These are phyloP conservation scores for Epichloe bromicola DNA, from an alignment of 2,329 filamentous ascomycete species.

Conservation along the genomic window DNA sequence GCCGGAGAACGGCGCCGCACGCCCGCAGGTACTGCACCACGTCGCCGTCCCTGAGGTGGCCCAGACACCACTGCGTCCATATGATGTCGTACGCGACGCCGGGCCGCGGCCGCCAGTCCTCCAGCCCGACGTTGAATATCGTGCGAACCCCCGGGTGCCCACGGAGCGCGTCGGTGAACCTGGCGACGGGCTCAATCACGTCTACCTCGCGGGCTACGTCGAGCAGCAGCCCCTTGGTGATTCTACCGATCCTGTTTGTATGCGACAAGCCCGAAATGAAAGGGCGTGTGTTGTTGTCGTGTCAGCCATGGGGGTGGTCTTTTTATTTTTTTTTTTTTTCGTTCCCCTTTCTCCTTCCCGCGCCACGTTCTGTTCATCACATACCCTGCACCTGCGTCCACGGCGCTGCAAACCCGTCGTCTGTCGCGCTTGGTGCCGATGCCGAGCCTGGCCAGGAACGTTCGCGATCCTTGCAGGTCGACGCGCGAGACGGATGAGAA, in stretches of 20 bases:
- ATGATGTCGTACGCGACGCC: constrained; percentile 58
- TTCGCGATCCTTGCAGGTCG: constrained; percentile 56
- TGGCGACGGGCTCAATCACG: constrained; percentile 70
- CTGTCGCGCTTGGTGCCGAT: constrained; percentile 23
- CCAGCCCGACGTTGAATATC: constrained; percentile 60
- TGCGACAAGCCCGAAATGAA: neutral
- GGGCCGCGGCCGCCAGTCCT: constrained; percentile 47
- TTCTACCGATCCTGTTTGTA: constrained; percentile 55
- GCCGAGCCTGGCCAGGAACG: constrained; percentile 55
- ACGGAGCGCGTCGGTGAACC: constrained; percentile 57
- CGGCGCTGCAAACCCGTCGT: constrained; percentile 14
- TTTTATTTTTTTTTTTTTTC: no score
- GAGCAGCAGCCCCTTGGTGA: constrained; percentile 67
- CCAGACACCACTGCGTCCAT: constrained; percentile 86
- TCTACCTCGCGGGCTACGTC: constrained; percentile 61
- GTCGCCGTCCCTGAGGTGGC: constrained; percentile 65
- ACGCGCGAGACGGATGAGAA: constrained; percentile 38
- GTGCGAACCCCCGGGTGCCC: constrained; percentile 46
- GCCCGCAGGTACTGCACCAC: constrained; percentile 52
- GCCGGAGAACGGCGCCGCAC: constrained; percentile 33
- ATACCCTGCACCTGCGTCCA: constrained; percentile 29
- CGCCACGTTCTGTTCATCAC: no score
- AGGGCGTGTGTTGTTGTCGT: neutral
- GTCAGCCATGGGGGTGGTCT: neutral
- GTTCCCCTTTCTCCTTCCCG: no score